Conservation (phyloP, 352 stramenopile genomes). For the Pythium guiyangense region DNA sequence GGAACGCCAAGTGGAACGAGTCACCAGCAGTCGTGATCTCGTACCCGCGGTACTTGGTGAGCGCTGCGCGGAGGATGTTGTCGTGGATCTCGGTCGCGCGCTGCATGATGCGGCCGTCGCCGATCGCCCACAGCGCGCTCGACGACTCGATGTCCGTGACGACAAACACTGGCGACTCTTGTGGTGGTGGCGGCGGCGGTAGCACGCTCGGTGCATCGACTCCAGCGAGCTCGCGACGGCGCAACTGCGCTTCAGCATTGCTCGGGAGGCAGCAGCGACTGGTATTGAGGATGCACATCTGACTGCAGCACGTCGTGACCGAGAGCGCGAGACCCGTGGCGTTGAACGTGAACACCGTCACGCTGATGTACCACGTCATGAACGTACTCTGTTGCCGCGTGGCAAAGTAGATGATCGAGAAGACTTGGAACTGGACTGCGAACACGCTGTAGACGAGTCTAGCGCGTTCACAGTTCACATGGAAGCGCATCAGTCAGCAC, state of each 20-base stretch:
- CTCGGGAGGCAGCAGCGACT: slow-evolving; percentile 33
- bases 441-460: slow-evolving; percentile 43
- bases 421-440: slow-evolving; percentile 36
- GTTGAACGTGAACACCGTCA: slow-evolving; percentile 38
- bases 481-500: too few species aligned
- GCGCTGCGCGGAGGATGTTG: slow-evolving; percentile 29
- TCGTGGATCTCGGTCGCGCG: slow-evolving; percentile 52
- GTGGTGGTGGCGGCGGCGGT: slow-evolving; percentile 14
- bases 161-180: slow-evolving; percentile 51
- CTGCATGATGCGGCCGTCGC: slow-evolving; percentile 34
- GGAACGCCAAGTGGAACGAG: slow-evolving; percentile 60
- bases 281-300: slow-evolving; percentile 34
- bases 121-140: too few species aligned
- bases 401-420: slow-evolving; percentile 35
- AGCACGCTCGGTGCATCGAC: slow-evolving; percentile 5
- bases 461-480: background rate
- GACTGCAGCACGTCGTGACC: slow-evolving; percentile 39
- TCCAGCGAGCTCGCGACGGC: background rate
- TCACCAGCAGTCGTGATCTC: slow-evolving; percentile 59
- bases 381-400: slow-evolving; percentile 10
- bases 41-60: slow-evolving; percentile 39
- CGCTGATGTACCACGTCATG: slow-evolving; percentile 23
- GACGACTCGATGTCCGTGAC: slow-evolving; percentile 69
- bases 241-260: slow-evolving; percentile 29
- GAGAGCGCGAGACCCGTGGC: slow-evolving; percentile 29